Base-by-base conservation (phyloP, 1,139 yeast species). In the Hyphopichia fennica region DNA sequence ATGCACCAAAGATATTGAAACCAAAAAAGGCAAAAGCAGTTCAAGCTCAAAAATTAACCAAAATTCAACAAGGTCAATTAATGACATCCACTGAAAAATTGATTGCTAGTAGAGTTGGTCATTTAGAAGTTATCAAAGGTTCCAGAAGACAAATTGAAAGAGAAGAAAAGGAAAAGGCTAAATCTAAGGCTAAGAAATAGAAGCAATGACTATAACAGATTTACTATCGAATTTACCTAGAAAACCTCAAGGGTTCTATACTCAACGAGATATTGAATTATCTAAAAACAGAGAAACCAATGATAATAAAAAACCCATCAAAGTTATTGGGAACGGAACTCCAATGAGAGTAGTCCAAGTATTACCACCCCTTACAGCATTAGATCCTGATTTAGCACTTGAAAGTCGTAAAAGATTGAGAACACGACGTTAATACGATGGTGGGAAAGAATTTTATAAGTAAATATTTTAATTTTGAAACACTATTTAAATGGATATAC, bases 31-130 rank as follows among this genome's bases (percentile, higher is more conserved):
- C 75, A 41, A 66, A 68, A 14, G 79, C 79, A 18, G 69, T 66
- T 46, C 65, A 66, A 45, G 64, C 77, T 22, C 58, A 62, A 35
- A 75, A 74, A 45, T 68, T 87, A 49, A 72, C 83, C 43, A 85
- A 85, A 57, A 63, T 79, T 47, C 91, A 82, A 55, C 77, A 79
- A 43, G 81, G 84, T 3, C 84, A 88, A 19, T 75, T 87, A 51
- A 78, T 86, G 43, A 66, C 76, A 2, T 75, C 82, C 16, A 91
- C 98, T 1, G 99, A 93, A 65, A 88, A 81, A 65, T 74, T 89
- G 49, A 81, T 91, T 52, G 84, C 97, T 2, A 76, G 95, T 42
- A 79, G 93, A 62, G 97, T 91, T 4, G 99, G 99, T n/a, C 98
- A 93, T 65, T 75, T 93, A 56, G 99, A 93, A 65, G 62, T 93